phyloP scores from a whole-genome alignment of 768 basidiomycete genomes.

The Mycena galericulata region DNA sequence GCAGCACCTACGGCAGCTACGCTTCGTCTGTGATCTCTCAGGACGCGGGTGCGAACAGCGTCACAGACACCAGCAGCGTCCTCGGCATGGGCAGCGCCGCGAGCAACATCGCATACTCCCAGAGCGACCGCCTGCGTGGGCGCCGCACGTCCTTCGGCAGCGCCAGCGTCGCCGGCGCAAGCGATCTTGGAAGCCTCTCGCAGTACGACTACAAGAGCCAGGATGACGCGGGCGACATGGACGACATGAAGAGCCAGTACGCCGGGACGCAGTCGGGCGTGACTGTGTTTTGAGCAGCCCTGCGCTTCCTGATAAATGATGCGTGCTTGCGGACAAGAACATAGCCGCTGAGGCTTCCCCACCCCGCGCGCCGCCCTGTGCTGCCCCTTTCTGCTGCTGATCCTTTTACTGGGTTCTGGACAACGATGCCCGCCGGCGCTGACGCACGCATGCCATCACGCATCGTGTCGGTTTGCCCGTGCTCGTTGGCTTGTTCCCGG shows the following conservation, averaged over 20 bases:
- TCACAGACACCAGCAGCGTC: constrained; percentile 72
- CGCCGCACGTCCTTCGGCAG: constrained; percentile 79
- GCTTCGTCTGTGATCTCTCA: constrained; percentile 95
- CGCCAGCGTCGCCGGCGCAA: constrained; percentile 78
- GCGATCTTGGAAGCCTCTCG: constrained; percentile 84
- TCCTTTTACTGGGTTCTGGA: constrained; percentile 28
- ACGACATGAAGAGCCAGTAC: constrained; percentile 93
- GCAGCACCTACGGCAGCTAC: constrained; percentile 82
- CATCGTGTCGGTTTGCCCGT: constrained; percentile 25
- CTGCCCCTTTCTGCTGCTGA: constrained; percentile 25
- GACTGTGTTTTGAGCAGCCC: constrained; percentile 78
- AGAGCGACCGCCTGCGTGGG: constrained; percentile 85
- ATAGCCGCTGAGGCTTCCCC: constrained; percentile 21
- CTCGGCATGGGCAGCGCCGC: constrained; percentile 58
- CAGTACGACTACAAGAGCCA: constrained; percentile 91
- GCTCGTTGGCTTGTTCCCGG: constrained; percentile 29
- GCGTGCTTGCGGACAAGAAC: constrained; percentile 30
- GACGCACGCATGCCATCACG: constrained; percentile 19
- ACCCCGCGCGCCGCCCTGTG: constrained; percentile 24
- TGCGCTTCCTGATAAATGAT: background rate
- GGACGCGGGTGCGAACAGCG: constrained; percentile 76
- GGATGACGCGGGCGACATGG: constrained; percentile 81
- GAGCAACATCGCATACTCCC: constrained; percentile 82
- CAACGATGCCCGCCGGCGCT: constrained; percentile 29
- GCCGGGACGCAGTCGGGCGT: constrained; percentile 87